phyloP scores from a whole-genome alignment of 441 rosid genomes.

The Mallotus japonicus region DNA sequence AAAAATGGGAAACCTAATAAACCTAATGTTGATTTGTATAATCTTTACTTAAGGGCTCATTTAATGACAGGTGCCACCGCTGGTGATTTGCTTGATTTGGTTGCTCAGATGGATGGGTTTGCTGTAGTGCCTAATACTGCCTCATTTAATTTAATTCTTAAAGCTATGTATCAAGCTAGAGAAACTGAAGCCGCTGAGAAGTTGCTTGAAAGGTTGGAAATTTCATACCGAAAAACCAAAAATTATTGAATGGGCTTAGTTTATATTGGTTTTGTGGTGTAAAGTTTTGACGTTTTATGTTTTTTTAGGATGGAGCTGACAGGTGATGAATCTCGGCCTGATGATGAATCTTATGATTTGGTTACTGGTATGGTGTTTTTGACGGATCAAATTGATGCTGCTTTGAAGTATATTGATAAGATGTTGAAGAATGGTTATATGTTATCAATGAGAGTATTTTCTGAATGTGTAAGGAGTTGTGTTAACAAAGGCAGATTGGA shows the following conservation, averaged over 20 bases:
- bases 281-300: neutral
- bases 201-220: conserved; percentile 64
- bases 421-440: conserved; percentile 54
- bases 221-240: no score
- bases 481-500: conserved; percentile 56
- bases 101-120: conserved; percentile 63
- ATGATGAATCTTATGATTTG: conserved; percentile 75
- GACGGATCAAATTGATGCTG: conserved; percentile 51
- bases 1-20: conserved; percentile 72
- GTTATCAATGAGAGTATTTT: conserved; percentile 42
- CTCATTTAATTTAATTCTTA: conserved; percentile 70
- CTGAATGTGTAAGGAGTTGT: conserved; percentile 49
- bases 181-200: conserved; percentile 70
- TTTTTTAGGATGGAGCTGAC: conserved; percentile 67
- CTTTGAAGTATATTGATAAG: conserved; percentile 60
- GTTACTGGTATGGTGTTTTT: conserved; percentile 59
- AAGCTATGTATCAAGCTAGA: conserved; percentile 63
- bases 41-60: conserved; percentile 80
- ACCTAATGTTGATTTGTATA: conserved; percentile 71
- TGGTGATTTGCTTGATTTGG: conserved; percentile 60
- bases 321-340: conserved; percentile 73
- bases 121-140: conserved; percentile 63
- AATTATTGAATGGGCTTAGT: no score
- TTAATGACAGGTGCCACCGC: conserved; percentile 60
- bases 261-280: neutral